Evolutionary conservation across 306 rosid species (phyloP).

Genomic region (Parietaria judaica): DNA sequence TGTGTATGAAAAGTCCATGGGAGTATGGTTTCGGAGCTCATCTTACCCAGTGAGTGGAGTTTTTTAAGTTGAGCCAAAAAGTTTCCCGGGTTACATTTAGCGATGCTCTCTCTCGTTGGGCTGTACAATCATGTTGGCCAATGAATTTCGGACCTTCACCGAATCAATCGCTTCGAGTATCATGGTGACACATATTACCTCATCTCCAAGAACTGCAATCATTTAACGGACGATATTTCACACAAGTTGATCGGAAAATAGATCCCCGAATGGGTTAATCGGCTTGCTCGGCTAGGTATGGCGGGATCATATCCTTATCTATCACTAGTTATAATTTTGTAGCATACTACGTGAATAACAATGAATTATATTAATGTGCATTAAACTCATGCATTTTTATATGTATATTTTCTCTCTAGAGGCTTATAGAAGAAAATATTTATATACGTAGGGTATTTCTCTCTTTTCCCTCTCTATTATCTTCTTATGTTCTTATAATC

Average conservation of each 20-base stretch:
- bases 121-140: conserved; percentile 31
- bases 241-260: conserved; percentile 55
- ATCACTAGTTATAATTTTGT: too few species aligned
- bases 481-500: too few species aligned
- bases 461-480: too few species aligned
- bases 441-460: too few species aligned
- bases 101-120: conserved; percentile 73
- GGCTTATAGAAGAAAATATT: too few species aligned
- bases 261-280: conserved; percentile 94
- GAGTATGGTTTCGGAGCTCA: conserved; percentile 98
- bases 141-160: conserved; percentile 61
- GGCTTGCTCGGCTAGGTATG: conserved; percentile 86
- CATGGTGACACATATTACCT: conserved; percentile 96
- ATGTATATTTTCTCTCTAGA: too few species aligned
- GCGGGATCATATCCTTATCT: too few species aligned
- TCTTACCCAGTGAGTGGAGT: conserved; percentile 87
- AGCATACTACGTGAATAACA: too few species aligned
- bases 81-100: conserved; percentile 79
- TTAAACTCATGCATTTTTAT: too few species aligned
- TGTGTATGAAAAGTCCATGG: conserved; percentile 55
- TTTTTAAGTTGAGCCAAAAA: conserved; percentile 88
- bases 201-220: conserved; percentile 91
- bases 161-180: conserved; percentile 73
- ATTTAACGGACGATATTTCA: conserved; percentile 74
- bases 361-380: too few species aligned